phyloP scores from a whole-genome alignment of 2,329 filamentous ascomycete species.

The Neospermospora avenae region DNA sequence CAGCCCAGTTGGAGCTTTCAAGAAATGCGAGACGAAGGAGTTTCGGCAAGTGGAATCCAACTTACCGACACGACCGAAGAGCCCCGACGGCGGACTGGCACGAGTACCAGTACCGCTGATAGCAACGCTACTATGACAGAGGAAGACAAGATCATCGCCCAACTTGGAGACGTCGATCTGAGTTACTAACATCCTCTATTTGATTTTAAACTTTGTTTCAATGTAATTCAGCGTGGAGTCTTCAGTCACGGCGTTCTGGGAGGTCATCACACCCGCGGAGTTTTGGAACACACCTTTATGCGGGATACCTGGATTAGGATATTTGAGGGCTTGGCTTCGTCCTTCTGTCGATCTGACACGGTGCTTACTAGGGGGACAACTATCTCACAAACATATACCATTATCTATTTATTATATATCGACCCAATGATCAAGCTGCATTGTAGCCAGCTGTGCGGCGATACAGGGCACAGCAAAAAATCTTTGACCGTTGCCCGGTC shows the following conservation, averaged over 20 bases:
- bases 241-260: conserved; percentile 23
- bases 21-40: conserved; percentile 55
- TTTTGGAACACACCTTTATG: conserved; percentile 4
- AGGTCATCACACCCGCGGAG: conserved; percentile 8
- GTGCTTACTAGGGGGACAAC: neutral
- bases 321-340: neutral
- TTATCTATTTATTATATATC: neutral
- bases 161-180: conserved; percentile 60
- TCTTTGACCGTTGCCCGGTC: neutral
- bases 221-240: conserved; percentile 35
- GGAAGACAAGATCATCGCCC: conserved; percentile 52
- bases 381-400: conserved; percentile 9
- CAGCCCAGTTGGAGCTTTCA: conserved; percentile 69
- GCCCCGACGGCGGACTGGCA: conserved; percentile 26
- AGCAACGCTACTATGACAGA: conserved; percentile 38
- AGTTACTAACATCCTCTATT: conserved; percentile 48
- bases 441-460: neutral
- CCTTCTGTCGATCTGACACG: conserved; percentile 2
- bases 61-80: conserved; percentile 27
- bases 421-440: neutral
- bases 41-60: conserved; percentile 33
- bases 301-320: neutral
- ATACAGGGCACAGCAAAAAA: neutral
- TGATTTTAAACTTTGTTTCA: conserved; percentile 21
- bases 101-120: conserved; percentile 26